These are phyloP conservation scores for Pichia scutulata DNA, from an alignment of 805 yeast genomes.

Conservation along the genomic window DNA sequence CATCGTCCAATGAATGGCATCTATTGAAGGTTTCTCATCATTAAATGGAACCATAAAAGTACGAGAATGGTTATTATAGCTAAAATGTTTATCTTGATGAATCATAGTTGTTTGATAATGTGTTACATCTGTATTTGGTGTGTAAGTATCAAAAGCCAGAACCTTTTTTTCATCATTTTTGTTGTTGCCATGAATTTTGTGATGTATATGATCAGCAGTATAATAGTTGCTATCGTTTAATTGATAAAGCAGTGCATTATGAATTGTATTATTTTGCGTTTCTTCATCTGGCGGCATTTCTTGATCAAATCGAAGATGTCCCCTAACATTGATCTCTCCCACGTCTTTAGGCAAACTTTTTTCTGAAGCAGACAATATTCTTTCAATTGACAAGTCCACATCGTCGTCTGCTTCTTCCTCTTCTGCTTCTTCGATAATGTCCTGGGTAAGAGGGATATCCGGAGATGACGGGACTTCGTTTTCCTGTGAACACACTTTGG, in stretches of 20 bases:
- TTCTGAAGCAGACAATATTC: conserved; percentile 1
- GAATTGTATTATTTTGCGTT: conserved; percentile 23
- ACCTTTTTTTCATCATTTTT: conserved; percentile 17
- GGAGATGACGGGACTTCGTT: not conserved
- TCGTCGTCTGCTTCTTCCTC: conserved; percentile 4
- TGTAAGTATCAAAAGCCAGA: conserved; percentile 37
- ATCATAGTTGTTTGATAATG: conserved; percentile 32
- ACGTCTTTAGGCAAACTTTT: conserved; percentile 11
- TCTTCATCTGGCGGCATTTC: conserved; percentile 21
- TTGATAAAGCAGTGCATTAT: conserved; percentile 25
- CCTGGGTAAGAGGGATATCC: not conserved
- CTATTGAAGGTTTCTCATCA: conserved; percentile 32
- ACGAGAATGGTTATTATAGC: conserved; percentile 28
- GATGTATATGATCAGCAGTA: conserved; percentile 12
- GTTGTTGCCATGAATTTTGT: not conserved
- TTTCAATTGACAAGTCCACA: conserved; percentile 2
- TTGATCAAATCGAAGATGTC: conserved; percentile 12
- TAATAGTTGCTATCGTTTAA: conserved; percentile 1
- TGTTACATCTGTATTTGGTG: conserved; percentile 24
- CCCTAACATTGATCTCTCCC: conserved; percentile 11
- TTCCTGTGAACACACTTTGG: not conserved
- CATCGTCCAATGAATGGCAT: conserved; percentile 38
- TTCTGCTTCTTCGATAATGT: not conserved
- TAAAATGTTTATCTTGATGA: conserved; percentile 29
- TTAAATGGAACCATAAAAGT: conserved; percentile 40